A percentile compares a stretch with the other conserved stretches of the same genome.
Evolutionary conservation across 768 basidiomycete species (phyloP).

Genomic region (Leccinum uliginosum): DNA sequence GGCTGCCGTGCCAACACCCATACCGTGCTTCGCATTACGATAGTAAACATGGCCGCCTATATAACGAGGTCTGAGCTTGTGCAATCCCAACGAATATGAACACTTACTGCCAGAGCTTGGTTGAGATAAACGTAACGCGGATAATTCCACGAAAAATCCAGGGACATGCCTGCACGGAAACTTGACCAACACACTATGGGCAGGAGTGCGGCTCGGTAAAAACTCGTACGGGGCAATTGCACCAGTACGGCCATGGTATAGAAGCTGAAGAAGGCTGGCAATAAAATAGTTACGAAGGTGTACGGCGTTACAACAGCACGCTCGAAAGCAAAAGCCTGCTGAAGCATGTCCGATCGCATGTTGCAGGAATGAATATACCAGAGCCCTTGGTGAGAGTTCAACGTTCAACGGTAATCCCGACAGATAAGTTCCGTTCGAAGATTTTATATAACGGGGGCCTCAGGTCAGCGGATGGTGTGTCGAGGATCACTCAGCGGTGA

Average conservation of each 20-base stretch:
- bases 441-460: too few species aligned
- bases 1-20: constrained; percentile 17
- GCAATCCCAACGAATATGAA: too few species aligned
- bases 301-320: constrained; percentile 16
- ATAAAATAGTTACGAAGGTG: constrained; percentile 34
- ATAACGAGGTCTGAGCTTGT: not conserved
- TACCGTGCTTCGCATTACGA: constrained; percentile 23
- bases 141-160: constrained; percentile 22
- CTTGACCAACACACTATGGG: constrained; percentile 44
- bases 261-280: constrained; percentile 42
- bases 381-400: not conserved
- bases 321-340: constrained; percentile 11
- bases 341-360: constrained; percentile 11
- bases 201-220: constrained; percentile 43
- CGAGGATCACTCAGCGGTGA: too few species aligned
- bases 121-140: constrained; percentile 16
- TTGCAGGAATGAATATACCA: constrained; percentile 1
- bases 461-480: too few species aligned
- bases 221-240: constrained; percentile 40
- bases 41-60: constrained; percentile 21
- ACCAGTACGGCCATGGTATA: constrained; percentile 53
- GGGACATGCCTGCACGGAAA: constrained; percentile 33
- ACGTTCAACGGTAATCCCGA: not conserved
- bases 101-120: constrained; percentile 21
- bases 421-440: too few species aligned